Percentiles rank a stretch among this genome's conserved stretches.
phyloP scores from a whole-genome alignment of 495 filamentous ascomycete species.

The Aspergillus hancockii region DNA sequence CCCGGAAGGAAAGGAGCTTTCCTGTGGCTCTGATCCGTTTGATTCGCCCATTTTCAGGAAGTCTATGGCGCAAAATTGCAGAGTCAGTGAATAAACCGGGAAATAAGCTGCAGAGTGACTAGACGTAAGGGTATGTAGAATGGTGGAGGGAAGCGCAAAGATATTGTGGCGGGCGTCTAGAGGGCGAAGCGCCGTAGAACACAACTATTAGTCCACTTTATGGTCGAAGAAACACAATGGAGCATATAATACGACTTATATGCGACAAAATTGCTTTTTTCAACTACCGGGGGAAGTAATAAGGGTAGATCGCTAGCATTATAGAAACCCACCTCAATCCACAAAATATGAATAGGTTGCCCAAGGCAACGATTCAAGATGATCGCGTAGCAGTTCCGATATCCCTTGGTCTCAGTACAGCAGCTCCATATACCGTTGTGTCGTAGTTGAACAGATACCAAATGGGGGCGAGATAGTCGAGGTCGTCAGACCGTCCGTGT shows the following conservation, averaged over 20 bases:
- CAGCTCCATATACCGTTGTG: constrained; percentile 12
- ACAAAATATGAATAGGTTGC: background rate
- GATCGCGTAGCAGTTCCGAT: constrained; percentile 4
- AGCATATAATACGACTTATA: background rate
- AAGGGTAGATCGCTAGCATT: background rate
- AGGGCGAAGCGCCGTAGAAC: background rate
- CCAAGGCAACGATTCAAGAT: background rate
- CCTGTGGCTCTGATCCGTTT: constrained; percentile 29
- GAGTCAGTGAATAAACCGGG: background rate
- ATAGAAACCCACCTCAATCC: background rate
- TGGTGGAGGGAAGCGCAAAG: background rate
- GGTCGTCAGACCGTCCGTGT: background rate
- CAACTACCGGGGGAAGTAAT: background rate
- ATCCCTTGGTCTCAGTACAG: background rate
- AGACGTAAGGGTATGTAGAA: background rate
- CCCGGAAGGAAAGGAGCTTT: constrained; percentile 39
- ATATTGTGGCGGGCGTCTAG: background rate
- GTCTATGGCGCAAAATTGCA: background rate
- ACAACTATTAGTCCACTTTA: background rate
- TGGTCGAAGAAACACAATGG: background rate
- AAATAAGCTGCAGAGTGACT: background rate
- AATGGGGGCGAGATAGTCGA: background rate
- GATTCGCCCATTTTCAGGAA: constrained; percentile 38
- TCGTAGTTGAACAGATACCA: background rate
- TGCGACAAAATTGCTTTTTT: background rate